These are phyloP conservation scores for Trichoderma gracile DNA, from an alignment of 2,329 filamentous ascomycete species.

Conservation along the genomic window DNA sequence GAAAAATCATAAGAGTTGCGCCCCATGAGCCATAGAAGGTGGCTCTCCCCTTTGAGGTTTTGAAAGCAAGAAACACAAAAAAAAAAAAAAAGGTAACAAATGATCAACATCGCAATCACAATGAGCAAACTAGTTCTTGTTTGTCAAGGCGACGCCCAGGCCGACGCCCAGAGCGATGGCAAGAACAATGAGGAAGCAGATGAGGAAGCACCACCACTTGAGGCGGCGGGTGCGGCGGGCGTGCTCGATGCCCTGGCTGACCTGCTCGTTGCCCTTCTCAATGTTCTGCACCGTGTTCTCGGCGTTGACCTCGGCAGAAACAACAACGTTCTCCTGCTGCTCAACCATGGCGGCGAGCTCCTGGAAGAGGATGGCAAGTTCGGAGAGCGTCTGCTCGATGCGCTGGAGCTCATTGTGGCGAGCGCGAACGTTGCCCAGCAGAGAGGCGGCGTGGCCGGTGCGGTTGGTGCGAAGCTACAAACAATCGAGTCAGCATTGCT, in stretches of 20 bases:
- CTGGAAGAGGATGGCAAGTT: constrained; percentile 70
- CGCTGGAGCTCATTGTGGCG: constrained; percentile 81
- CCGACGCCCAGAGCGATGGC: constrained; percentile 57
- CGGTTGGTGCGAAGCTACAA: constrained; percentile 71
- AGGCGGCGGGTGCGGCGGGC: constrained; percentile 69
- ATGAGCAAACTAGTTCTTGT: constrained; percentile 18
- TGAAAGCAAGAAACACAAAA: neutral
- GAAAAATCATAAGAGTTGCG: constrained; percentile 12
- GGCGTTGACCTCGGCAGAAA: constrained; percentile 64
- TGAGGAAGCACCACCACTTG: constrained; percentile 77
- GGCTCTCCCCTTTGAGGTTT: constrained; percentile 7
- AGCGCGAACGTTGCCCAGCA: constrained; percentile 76
- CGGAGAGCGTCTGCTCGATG: constrained; percentile 73
- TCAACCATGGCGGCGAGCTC: constrained; percentile 74
- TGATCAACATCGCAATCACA: neutral
- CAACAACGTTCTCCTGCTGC: constrained; percentile 66
- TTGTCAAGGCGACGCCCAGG: constrained; percentile 50
- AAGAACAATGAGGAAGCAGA: constrained; percentile 60
- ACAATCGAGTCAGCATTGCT: constrained; percentile 19
- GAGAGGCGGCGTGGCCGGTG: constrained; percentile 68
- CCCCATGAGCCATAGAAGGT: constrained; percentile 15
- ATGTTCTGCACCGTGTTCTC: constrained; percentile 66
- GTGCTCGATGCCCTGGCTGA: constrained; percentile 66
- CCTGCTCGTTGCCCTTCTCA: constrained; percentile 67
- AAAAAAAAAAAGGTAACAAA: neutral